Percentiles rank a stretch among this genome's conserved stretches.
Evolutionary conservation across 805 yeast genomes (phyloP).

Genomic region (Torulaspora maleeae): DNA sequence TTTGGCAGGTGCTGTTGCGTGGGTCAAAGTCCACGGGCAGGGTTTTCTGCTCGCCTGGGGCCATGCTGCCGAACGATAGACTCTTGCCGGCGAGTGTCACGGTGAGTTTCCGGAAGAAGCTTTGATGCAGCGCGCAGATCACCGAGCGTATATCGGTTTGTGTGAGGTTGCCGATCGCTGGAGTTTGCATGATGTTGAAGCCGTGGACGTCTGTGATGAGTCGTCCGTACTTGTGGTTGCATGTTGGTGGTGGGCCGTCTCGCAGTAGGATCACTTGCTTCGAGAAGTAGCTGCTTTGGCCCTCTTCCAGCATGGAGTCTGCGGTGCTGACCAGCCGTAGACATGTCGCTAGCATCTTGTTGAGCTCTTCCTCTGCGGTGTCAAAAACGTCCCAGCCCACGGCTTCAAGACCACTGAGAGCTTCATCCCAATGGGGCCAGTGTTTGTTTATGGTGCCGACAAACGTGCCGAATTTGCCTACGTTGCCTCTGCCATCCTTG

Average conservation of each 20-base stretch:
- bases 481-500: slow-evolving; percentile 38
- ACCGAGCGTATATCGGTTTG: neutral
- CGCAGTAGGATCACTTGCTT: slow-evolving; percentile 12
- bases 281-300: slow-evolving; percentile 3
- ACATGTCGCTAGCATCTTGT: slow-evolving; percentile 25
- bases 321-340: slow-evolving; percentile 21
- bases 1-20: neutral
- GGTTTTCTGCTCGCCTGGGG: slow-evolving; percentile 13
- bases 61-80: slow-evolving; percentile 17
- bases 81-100: slow-evolving; percentile 7
- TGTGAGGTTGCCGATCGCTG: neutral
- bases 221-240: slow-evolving; percentile 2
- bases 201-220: slow-evolving; percentile 10
- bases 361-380: slow-evolving; percentile 16
- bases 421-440: slow-evolving; percentile 49
- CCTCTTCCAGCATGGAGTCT: slow-evolving; percentile 11
- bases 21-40: neutral
- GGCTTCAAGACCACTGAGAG: slow-evolving; percentile 19
- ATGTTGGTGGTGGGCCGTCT: slow-evolving; percentile 4
- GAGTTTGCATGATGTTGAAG: slow-evolving; percentile 10
- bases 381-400: slow-evolving; percentile 17
- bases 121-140: slow-evolving; percentile 9
- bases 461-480: slow-evolving; percentile 40
- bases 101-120: slow-evolving; percentile 10
- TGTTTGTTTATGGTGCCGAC: slow-evolving; percentile 42